A percentile compares a stretch with the other conserved stretches of the same genome.
Evolutionary conservation across 1,284 basidiomycete genomes (phyloP).

Genomic region (Taiwanofungus camphoratus): DNA sequence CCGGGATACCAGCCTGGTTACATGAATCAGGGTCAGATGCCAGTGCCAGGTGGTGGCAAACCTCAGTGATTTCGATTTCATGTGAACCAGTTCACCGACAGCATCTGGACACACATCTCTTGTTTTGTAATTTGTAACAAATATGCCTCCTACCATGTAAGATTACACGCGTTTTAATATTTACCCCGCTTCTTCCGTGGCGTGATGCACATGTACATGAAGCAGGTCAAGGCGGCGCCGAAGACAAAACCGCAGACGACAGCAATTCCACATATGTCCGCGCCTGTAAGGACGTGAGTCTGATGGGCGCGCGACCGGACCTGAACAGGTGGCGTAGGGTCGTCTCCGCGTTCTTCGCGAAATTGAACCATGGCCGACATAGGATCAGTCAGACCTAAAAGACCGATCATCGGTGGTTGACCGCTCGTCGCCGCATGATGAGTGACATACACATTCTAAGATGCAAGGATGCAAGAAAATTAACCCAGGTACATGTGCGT

Average conservation of each 20-base stretch:
- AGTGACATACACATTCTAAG: conserved; percentile 48
- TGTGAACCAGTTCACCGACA: too few relatives aligned
- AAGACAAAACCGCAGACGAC: conserved; percentile 25
- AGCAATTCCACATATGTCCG: conserved; percentile 25
- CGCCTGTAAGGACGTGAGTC: conserved; percentile 16
- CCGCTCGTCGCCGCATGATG: conserved; percentile 40
- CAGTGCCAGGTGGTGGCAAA: background rate
- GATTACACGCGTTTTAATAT: too few relatives aligned
- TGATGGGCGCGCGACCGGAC: conserved; percentile 14
- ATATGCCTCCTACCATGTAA: too few relatives aligned
- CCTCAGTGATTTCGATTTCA: background rate
- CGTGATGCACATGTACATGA: conserved; percentile 7
- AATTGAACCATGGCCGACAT: conserved; percentile 35
- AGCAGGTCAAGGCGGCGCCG: conserved; percentile 26
- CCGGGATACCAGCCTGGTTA: conserved; percentile 25
- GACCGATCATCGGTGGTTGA: conserved; percentile 40
- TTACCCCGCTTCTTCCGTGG: background rate
- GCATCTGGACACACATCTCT: background rate
- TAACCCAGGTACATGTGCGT: background rate
- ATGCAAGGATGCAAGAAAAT: background rate
- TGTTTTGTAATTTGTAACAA: background rate
- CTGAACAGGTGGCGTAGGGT: conserved; percentile 28
- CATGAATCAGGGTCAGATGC: conserved; percentile 11
- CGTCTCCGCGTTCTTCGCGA: conserved; percentile 38
- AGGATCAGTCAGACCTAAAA: conserved; percentile 42